Evolutionary conservation across 768 basidiomycete species (phyloP).

Genomic region (Tylopilus rubrobrunneus): DNA sequence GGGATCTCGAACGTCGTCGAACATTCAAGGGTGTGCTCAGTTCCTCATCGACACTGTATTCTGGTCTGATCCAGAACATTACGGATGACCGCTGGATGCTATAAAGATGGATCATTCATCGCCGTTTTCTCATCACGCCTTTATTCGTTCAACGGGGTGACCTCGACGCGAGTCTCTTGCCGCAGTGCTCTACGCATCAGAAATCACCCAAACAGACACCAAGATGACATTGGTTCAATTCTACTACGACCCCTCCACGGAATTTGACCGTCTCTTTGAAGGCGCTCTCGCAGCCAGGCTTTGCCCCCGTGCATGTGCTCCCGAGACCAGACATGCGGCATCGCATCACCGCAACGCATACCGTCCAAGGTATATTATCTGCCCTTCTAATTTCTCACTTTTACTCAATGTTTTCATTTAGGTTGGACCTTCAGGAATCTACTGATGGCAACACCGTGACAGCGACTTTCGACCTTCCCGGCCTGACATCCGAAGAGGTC

Average conservation of each 20-base stretch:
- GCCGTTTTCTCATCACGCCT: not conserved
- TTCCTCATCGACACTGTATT: not conserved
- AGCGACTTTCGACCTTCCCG: conserved; percentile 54
- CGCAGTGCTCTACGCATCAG: too few relatives aligned
- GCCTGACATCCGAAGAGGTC: conserved; percentile 47
- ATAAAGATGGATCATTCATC: too few relatives aligned
- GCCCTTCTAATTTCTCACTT: not conserved
- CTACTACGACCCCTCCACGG: conserved; percentile 3
- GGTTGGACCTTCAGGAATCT: conserved; percentile 47
- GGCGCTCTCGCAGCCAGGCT: conserved; percentile 22
- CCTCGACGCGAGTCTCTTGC: too few relatives aligned
- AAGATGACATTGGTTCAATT: conserved; percentile 4
- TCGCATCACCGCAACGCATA: not conserved
- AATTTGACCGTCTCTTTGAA: conserved; percentile 8
- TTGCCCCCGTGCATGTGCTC: not conserved
- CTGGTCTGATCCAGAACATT: not conserved
- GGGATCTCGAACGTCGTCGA: conserved; percentile 6
- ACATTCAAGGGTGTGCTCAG: not conserved
- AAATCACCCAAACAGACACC: too few relatives aligned
- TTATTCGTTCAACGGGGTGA: too few relatives aligned
- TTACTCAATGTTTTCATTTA: conserved; percentile 4
- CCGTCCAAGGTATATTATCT: conserved; percentile 21
- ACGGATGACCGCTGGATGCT: too few relatives aligned
- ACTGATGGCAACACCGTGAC: conserved; percentile 40
- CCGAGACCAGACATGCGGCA: not conserved